A percentile compares a stretch with the other conserved stretches of the same genome.
Conservation (phyloP, 257 asterid genomes). For the Solanum phureja region DNA sequence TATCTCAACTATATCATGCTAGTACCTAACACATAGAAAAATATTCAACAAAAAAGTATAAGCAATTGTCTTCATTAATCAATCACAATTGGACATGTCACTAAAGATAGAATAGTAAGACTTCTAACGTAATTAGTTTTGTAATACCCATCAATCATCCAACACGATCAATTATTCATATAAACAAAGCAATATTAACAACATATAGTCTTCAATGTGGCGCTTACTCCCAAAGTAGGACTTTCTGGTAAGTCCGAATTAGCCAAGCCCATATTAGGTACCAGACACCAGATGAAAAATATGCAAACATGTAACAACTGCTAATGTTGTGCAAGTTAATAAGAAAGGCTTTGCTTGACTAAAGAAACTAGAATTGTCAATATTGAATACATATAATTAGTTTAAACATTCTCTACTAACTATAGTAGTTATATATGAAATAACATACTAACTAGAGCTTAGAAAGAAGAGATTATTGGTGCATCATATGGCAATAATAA, state of each 20-base stretch:
- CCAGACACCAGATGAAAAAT: not conserved
- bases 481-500: not conserved
- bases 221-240: not conserved
- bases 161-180: not conserved
- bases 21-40: not conserved
- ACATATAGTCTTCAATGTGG: not conserved
- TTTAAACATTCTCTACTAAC: not conserved
- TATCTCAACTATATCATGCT: not conserved
- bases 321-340: not conserved
- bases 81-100: not conserved
- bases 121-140: not conserved
- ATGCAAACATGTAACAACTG: not conserved
- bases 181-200: not conserved
- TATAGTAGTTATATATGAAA: not conserved
- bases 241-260: rapidly evolving
- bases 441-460: not conserved
- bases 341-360: not conserved
- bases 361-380: not conserved
- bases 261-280: not conserved
- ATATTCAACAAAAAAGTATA: too few species aligned
- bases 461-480: not conserved
- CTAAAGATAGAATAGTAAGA: not conserved
- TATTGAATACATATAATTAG: not conserved
- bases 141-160: not conserved
- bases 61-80: not conserved